These are phyloP conservation scores for Protomyces inouyei DNA, from an alignment of 1,139 yeast genomes.

Conservation along the genomic window DNA sequence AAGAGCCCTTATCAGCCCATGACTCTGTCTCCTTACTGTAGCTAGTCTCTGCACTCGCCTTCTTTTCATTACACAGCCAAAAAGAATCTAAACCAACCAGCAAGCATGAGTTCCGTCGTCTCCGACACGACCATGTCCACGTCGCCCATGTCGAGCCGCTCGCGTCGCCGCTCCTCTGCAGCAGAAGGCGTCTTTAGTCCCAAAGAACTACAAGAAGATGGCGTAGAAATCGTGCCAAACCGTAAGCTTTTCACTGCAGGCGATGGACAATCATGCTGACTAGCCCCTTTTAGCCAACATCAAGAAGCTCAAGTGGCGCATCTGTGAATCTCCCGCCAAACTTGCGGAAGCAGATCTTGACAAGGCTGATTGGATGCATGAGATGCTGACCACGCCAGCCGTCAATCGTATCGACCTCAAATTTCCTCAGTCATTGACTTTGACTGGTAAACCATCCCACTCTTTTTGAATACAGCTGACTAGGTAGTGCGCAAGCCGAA, in stretches of 20 bases:
- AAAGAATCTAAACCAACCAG: no score
- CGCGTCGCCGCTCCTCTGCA: slow-evolving; percentile 23
- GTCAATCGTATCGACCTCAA: slow-evolving; percentile 23
- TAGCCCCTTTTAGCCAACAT: slow-evolving; percentile 3
- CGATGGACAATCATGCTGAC: not conserved
- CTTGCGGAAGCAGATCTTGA: slow-evolving; percentile 5
- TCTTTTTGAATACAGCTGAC: not conserved
- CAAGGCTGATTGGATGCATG: not conserved
- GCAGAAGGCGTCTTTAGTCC: slow-evolving; percentile 20
- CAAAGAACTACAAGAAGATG: slow-evolving; percentile 18
- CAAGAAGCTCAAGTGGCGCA: slow-evolving; percentile 24
- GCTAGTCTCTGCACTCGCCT: no score
- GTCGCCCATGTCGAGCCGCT: slow-evolving; percentile 20
- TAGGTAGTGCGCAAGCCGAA: slow-evolving; percentile 16
- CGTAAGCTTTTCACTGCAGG: not conserved
- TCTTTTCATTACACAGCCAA: no score
- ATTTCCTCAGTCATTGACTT: slow-evolving; percentile 18
- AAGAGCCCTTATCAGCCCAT: no score
- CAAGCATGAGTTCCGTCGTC: slow-evolving; percentile 17
- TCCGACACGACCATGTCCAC: slow-evolving; percentile 17
- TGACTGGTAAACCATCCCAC: not conserved
- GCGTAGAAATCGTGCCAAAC: slow-evolving; percentile 19
- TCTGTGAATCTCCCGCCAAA: slow-evolving; percentile 15
- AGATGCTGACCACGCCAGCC: slow-evolving; percentile 15
- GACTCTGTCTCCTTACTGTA: no score